Conservation (phyloP, 73 alveolate species). For the Tetrahymena elliotti region DNA sequence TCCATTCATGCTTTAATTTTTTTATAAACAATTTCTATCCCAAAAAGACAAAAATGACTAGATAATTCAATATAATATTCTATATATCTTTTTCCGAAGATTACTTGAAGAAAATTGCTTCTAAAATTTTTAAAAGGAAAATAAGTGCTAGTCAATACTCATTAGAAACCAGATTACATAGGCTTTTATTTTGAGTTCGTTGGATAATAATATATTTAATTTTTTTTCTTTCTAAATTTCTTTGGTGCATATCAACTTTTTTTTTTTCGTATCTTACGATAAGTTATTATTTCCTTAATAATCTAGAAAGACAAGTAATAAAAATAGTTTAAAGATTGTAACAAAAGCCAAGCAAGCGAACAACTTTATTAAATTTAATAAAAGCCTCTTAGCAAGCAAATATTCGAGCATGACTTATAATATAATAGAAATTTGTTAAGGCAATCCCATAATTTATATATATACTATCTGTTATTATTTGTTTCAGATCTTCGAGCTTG, state of each 20-base stretch:
- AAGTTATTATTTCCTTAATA: background rate
- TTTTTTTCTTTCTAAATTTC: background rate
- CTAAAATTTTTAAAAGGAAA: background rate
- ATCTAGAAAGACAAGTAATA: background rate
- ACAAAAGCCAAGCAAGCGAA: background rate
- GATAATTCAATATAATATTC: background rate
- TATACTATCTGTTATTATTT: background rate
- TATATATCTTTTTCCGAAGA: background rate
- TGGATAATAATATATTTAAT: background rate
- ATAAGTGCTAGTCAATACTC: background rate
- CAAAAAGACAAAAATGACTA: no score
- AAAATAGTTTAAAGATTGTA: background rate
- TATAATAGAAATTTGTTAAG: no score
- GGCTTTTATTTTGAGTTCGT: background rate
- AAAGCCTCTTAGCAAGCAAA: background rate
- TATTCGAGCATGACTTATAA: background rate
- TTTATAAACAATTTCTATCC: background rate
- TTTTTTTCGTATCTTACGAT: background rate
- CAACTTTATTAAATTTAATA: background rate
- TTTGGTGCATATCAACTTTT: background rate
- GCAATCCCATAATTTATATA: background rate
- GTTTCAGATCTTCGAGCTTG: background rate
- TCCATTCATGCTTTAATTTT: background rate
- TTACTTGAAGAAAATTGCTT: background rate
- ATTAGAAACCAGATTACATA: background rate